Conservation (phyloP, 352 stramenopile genomes). For the Phytophthora citricola region DNA sequence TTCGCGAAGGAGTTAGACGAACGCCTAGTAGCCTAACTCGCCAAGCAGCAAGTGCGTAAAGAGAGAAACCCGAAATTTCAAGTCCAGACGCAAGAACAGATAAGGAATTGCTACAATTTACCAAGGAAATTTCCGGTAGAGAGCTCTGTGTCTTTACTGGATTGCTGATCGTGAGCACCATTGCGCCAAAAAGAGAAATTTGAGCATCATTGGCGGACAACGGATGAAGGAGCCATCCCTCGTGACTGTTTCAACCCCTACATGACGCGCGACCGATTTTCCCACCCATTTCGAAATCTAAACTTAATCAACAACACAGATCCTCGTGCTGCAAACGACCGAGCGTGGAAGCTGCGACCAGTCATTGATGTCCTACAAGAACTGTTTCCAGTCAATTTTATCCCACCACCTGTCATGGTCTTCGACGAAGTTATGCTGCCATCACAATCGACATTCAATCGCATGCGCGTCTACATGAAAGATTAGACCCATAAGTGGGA, state of each 20-base stretch:
- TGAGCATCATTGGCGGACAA: slow-evolving; percentile 1
- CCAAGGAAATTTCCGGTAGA: neutral
- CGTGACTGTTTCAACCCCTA: neutral
- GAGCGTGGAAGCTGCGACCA: slow-evolving; percentile 11
- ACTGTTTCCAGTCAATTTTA: neutral
- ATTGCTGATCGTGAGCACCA: neutral
- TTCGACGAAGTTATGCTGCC: slow-evolving; percentile 9
- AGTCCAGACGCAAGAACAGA: neutral
- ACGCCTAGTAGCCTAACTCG: neutral
- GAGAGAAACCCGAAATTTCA: neutral
- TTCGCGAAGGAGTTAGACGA: neutral
- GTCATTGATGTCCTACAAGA: slow-evolving; percentile 8
- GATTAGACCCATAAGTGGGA: slow-evolving; percentile 2
- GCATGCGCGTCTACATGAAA: slow-evolving; percentile 6
- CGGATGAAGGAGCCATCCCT: slow-evolving; percentile 1
- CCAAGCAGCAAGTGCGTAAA: neutral
- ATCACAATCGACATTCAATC: neutral
- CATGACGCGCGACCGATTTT: slow-evolving; percentile 11
- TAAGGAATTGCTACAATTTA: neutral
- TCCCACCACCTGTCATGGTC: neutral
- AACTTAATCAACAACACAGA: slow-evolving; percentile 27
- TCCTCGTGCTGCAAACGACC: slow-evolving; percentile 2
- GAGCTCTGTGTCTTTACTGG: neutral
- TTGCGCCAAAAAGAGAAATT: slow-evolving; percentile 5
- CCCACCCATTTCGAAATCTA: slow-evolving; percentile 3